A percentile compares a stretch with the other conserved stretches of the same genome.
Evolutionary conservation across 176 grass and related monocot species (phyloP).

Genomic region (Pharus latifolius): DNA sequence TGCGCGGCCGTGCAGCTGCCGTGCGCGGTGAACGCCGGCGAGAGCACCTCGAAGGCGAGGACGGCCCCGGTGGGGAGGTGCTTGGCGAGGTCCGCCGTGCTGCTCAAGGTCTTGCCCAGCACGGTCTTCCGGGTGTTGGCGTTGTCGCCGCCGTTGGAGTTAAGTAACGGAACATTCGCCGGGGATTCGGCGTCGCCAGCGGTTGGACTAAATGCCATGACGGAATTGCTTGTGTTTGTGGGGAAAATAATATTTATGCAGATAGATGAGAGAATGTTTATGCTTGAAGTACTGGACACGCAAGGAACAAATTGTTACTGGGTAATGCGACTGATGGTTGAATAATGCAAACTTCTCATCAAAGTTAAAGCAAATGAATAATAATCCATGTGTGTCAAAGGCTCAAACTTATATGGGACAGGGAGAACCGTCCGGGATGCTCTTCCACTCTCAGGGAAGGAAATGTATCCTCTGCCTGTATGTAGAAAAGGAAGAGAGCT

Average conservation of each 20-base stretch:
- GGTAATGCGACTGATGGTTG: too few species aligned
- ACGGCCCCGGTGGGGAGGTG: constrained; percentile 78
- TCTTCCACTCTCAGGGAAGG: too few species aligned
- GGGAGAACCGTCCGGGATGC: too few species aligned
- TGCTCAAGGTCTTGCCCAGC: constrained; percentile 27
- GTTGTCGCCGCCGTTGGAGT: not conserved
- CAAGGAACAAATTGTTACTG: not conserved
- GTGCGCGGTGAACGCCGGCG: constrained; percentile 52
- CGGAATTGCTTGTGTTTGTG: too few species aligned
- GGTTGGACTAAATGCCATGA: not conserved
- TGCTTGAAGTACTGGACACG: not conserved
- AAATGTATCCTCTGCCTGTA: too few species aligned
- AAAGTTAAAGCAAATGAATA: too few species aligned
- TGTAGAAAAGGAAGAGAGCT: too few species aligned
- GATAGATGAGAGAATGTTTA: not conserved
- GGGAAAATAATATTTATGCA: too few species aligned
- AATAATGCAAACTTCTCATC: too few species aligned
- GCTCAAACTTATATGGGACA: too few species aligned
- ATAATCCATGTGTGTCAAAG: too few species aligned
- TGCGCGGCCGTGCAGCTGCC: constrained; percentile 36
- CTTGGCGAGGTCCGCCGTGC: constrained; percentile 70
- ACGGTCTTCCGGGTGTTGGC: not conserved
- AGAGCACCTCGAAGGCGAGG: constrained; percentile 74
- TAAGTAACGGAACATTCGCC: constrained; percentile 16
- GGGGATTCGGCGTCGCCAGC: constrained; percentile 21